Percentiles rank a stretch among this genome's conserved stretches.
Conservation (phyloP, 2,329 filamentous ascomycete genomes). For the Cordyceps javanica region DNA sequence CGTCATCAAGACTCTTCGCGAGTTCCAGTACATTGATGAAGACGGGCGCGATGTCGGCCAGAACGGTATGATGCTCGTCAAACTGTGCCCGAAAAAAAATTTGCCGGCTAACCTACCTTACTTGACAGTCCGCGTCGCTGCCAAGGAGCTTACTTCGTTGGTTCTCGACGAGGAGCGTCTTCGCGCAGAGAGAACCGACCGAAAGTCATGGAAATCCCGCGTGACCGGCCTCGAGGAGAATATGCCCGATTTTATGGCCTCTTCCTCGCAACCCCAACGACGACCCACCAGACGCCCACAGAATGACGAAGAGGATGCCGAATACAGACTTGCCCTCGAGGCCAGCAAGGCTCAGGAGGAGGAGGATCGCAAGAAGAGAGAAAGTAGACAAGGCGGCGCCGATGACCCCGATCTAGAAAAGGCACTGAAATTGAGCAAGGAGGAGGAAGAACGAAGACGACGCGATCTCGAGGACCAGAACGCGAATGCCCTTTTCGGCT, state of each 20-base stretch:
- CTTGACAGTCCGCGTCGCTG: conserved; percentile 76
- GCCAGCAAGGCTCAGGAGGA: conserved; percentile 94
- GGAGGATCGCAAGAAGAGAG: conserved; percentile 73
- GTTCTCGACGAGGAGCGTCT: conserved; percentile 91
- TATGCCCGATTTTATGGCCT: conserved; percentile 39
- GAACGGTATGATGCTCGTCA: conserved; percentile 63
- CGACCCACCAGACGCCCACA: conserved; percentile 44
- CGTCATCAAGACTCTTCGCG: conserved; percentile 95
- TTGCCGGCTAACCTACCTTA: conserved; percentile 15
- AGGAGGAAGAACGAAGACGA: conserved; percentile 85
- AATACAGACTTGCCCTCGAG: conserved; percentile 86
- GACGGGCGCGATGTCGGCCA: conserved; percentile 93
- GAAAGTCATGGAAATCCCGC: conserved; percentile 93
- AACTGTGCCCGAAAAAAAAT: background rate
- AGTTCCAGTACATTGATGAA: conserved; percentile 95
- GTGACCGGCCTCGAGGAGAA: conserved; percentile 90
- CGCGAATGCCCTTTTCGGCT: conserved; percentile 78
- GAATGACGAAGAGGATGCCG: conserved; percentile 77
- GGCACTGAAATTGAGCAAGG: conserved; percentile 89
- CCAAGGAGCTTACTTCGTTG: conserved; percentile 89
- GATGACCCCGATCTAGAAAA: conserved; percentile 89
- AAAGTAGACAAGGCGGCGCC: conserved; percentile 49
- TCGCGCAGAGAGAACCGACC: conserved; percentile 81
- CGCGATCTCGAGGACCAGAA: conserved; percentile 84
- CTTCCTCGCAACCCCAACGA: conserved; percentile 28